Base-by-base conservation (phyloP, 2,329 filamentous ascomycete genomes). In the Aspergillus japonicus region DNA sequence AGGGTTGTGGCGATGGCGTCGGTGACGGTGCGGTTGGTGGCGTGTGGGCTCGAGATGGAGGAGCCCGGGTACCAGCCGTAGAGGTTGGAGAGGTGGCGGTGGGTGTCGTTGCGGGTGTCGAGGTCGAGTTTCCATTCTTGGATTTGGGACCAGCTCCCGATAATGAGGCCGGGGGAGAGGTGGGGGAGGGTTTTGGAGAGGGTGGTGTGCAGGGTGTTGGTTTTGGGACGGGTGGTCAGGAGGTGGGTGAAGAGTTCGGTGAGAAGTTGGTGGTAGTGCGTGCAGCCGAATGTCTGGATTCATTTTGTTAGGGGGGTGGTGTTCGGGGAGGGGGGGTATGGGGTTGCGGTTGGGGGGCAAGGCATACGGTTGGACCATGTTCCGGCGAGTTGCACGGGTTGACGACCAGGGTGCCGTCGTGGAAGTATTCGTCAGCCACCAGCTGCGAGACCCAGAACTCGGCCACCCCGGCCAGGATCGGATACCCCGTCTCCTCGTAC, bases 341-440 rank as follows among this genome's bases (percentile, higher is more conserved):
- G 39, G 16, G 16, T 7, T 12, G 14, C 2, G 35, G 4, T 19
- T 14, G 23, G 2, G 11, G 21, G 11, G 11, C 14, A 26, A 5
- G 16, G 16, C 1, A 23, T 19, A 62, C 61, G 5, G 79, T 81
- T 1, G 79, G 78, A 0, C 84, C 83, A 44, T 83, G 82, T 68
- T 87, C 84, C 1, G 84, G 82, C n/a, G 81, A 83, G 57, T 82
- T 85, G 69, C 84, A 87, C 0, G 83, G 84, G 63, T 84, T 85
- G 1, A 82, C 83, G 0, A 86, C 83, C 2, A 85, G 75, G 0
- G 78, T 80, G 8, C 77, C 77, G 57, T 86, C 84, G 3, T 81
- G 75, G 63, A 73, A 80, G 69, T 79, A 83, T 1, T 59, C 56
- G 64, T 86, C 84, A 4, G 75, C 66, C 58, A 83, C 80, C 0